phyloP scores from a whole-genome alignment of 257 asterid genomes.

The Fraxinus quadrangulata region DNA sequence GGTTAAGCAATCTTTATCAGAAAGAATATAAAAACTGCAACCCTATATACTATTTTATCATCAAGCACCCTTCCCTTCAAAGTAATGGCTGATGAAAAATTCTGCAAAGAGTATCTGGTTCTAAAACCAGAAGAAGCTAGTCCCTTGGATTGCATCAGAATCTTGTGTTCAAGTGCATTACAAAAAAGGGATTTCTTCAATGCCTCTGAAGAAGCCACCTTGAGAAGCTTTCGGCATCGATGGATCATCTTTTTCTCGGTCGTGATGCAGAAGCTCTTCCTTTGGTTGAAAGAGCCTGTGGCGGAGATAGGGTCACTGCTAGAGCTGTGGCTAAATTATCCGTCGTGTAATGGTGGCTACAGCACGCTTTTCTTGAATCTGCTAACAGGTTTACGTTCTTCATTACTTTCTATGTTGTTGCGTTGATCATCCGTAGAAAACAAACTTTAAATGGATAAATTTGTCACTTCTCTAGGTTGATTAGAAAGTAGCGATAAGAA shows the following conservation, averaged over 20 bases:
- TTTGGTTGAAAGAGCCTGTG: slow-evolving; percentile 45
- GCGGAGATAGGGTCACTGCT: slow-evolving; percentile 37
- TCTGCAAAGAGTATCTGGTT: slow-evolving; percentile 40
- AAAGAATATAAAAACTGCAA: background rate
- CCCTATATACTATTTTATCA: slow-evolving; percentile 21
- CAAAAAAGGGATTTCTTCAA: slow-evolving; percentile 38
- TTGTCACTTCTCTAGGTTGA: background rate
- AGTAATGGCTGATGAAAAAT: slow-evolving; percentile 32
- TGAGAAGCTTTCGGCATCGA: slow-evolving; percentile 36
- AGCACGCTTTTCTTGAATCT: slow-evolving; percentile 40
- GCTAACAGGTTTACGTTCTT: slow-evolving; percentile 36
- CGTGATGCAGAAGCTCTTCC: slow-evolving; percentile 40
- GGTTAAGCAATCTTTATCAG: background rate
- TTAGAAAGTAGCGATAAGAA: too few species aligned
- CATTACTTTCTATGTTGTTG: background rate
- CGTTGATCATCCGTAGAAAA: background rate
- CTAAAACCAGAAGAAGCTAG: slow-evolving; percentile 51
- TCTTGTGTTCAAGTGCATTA: slow-evolving; percentile 42
- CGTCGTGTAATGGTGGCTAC: slow-evolving; percentile 56
- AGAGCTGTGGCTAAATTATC: slow-evolving; percentile 51
- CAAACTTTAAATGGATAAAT: background rate
- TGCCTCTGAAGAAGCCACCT: slow-evolving; percentile 17
- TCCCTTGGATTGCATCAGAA: slow-evolving; percentile 40
- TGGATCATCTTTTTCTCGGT: slow-evolving; percentile 67
- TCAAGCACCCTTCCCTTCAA: slow-evolving; percentile 18